Evolutionary conservation across 805 yeast species (phyloP).

Genomic region (Metschnikowia kofuensis): DNA sequence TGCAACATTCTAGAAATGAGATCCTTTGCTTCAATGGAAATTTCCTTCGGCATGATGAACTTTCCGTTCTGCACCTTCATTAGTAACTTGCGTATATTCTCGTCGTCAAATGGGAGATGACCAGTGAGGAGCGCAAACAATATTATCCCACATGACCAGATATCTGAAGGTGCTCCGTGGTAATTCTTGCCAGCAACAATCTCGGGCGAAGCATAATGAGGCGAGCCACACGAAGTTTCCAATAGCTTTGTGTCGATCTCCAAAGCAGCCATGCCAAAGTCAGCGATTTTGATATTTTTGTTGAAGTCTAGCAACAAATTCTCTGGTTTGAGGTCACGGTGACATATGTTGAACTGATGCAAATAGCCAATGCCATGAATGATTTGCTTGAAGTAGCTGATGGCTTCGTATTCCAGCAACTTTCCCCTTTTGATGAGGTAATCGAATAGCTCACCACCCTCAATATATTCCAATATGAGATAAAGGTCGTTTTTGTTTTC

Average conservation of each 20-base stretch:
- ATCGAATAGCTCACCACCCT: constrained; percentile 96
- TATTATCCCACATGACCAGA: constrained; percentile 98
- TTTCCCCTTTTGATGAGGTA: constrained; percentile 85
- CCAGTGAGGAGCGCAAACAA: constrained; percentile 92
- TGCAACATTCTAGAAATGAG: constrained; percentile 75
- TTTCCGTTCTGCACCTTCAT: constrained; percentile 90
- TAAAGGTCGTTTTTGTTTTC: constrained; percentile 80
- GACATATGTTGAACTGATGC: constrained; percentile 84
- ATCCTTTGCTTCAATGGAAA: constrained; percentile 84
- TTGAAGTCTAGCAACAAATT: constrained; percentile 76
- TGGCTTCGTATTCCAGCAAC: constrained; percentile 85
- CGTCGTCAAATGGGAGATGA: constrained; percentile 95
- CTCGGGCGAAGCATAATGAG: constrained; percentile 98
- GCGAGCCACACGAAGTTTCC: constrained; percentile 97
- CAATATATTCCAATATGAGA: constrained; percentile 90
- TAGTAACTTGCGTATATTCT: constrained; percentile 81
- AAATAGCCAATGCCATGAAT: constrained; percentile 80
- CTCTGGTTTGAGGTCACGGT: constrained; percentile 84
- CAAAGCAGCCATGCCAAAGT: constrained; percentile 98
- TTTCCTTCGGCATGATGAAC: constrained; percentile 75
- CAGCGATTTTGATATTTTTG: constrained; percentile 92
- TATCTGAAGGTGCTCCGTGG: constrained; percentile 96
- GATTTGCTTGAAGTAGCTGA: constrained; percentile 83
- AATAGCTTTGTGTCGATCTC: constrained; percentile 78
- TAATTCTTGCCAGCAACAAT: constrained; percentile 92